phyloP scores from a whole-genome alignment of 306 rosid species.

The Pachyrhizus erosus region DNA sequence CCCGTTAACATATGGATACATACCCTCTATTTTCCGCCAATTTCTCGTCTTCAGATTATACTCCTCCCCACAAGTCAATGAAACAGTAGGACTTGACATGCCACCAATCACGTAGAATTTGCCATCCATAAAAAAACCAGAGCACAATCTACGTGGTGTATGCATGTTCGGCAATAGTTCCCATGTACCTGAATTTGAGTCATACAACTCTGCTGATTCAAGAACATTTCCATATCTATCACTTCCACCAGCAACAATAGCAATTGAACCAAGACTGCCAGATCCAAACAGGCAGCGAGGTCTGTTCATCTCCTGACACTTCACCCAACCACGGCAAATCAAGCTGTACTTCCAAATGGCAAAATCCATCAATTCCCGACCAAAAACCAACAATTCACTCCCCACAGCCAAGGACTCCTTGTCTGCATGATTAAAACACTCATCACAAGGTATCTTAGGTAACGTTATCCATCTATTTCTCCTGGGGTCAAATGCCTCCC shows the following conservation, averaged over 20 bases:
- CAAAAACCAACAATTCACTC: constrained; percentile 70
- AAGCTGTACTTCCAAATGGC: constrained; percentile 78
- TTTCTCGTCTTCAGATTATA: constrained; percentile 63
- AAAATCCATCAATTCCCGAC: constrained; percentile 73
- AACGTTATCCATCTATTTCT: constrained; percentile 70
- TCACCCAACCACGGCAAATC: constrained; percentile 57
- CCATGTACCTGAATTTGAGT: constrained; percentile 66
- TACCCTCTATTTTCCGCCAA: constrained; percentile 73
- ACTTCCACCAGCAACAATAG: constrained; percentile 78
- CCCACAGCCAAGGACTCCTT: constrained; percentile 86
- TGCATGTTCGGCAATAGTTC: constrained; percentile 72
- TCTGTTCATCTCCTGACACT: constrained; percentile 68
- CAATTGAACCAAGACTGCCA: constrained; percentile 68
- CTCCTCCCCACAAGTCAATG: constrained; percentile 85
- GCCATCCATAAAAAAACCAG: constrained; percentile 75
- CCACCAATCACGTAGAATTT: constrained; percentile 85
- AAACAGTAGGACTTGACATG: constrained; percentile 65
- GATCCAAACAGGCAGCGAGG: constrained; percentile 84
- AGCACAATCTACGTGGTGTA: constrained; percentile 69
- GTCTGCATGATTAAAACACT: constrained; percentile 80
- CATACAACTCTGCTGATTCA: constrained; percentile 67
- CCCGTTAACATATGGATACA: constrained; percentile 71
- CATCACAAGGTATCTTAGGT: constrained; percentile 83
- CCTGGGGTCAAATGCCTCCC: constrained; percentile 70
- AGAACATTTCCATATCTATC: constrained; percentile 70